Conservation (phyloP, 345 rosid species). For the Ailanthus altissimus region DNA sequence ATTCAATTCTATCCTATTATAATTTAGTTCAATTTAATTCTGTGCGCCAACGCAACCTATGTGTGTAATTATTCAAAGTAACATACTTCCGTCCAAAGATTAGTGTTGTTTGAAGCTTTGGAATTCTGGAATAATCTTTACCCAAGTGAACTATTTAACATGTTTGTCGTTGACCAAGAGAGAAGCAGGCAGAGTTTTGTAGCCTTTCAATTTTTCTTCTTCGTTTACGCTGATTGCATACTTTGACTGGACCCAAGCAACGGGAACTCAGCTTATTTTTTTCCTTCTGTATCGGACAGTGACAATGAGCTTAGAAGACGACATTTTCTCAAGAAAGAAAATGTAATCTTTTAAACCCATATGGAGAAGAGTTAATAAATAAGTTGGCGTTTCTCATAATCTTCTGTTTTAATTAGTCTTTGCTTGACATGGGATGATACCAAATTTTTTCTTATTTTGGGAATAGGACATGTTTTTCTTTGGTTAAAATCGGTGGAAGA, state of each 20-base stretch:
- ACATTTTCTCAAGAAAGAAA: too few relatives aligned
- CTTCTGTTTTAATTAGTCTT: not conserved
- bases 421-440: not conserved
- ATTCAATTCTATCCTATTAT: too few relatives aligned
- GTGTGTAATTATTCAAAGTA: too few relatives aligned
- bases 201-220: not conserved
- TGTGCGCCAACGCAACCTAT: too few relatives aligned
- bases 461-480: not conserved
- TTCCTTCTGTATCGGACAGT: too few relatives aligned
- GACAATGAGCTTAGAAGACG: too few relatives aligned
- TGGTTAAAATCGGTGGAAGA: slow-evolving; percentile 9
- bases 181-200: too few relatives aligned
- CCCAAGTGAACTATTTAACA: not conserved
- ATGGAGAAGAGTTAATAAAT: too few relatives aligned
- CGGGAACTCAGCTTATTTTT: too few relatives aligned
- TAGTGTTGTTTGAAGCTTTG: not conserved
- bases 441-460: not conserved
- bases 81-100: not conserved
- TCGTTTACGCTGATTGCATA: not conserved
- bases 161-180: slow-evolving; percentile 9
- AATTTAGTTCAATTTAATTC: too few relatives aligned
- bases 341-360: too few relatives aligned
- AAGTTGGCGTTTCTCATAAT: slow-evolving; percentile 9
- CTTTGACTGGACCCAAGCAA: slow-evolving; percentile 11
- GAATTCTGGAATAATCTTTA: not conserved